Conservation (phyloP, 768 basidiomycete genomes). For the Naganishia vishniacii region DNA sequence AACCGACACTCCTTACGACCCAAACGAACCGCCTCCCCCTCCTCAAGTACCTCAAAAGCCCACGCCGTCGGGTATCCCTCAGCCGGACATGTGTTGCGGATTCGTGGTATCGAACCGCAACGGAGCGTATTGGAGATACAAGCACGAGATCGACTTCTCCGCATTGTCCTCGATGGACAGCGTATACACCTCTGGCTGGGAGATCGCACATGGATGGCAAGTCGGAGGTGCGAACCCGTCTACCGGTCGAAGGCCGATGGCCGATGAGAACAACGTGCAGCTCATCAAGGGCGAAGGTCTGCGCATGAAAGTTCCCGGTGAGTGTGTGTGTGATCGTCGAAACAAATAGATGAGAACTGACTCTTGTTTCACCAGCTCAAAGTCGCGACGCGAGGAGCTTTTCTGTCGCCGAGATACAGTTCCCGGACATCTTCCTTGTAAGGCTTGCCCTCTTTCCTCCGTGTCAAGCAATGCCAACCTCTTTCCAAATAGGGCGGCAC, state of each 20-base stretch:
- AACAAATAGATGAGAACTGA: neutral
- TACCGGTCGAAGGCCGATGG: neutral
- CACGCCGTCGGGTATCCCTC: neutral
- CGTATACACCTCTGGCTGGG: conserved; percentile 3
- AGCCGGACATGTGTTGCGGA: neutral
- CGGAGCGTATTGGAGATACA: neutral
- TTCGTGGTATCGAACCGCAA: conserved; percentile 5
- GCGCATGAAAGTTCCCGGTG: conserved; percentile 1
- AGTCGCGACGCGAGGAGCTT: conserved; percentile 7
- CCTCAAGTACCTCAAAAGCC: neutral
- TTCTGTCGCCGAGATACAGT: conserved; percentile 26
- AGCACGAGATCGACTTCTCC: neutral
- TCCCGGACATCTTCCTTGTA: conserved; percentile 20
- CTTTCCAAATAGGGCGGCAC: neutral
- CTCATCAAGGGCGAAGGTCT: conserved; percentile 3
- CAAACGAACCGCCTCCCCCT: neutral
- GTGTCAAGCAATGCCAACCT: conserved; percentile 10
- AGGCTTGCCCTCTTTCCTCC: conserved; percentile 22
- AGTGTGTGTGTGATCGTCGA: neutral
- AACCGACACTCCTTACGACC: neutral
- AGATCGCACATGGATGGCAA: neutral
- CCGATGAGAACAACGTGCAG: neutral
- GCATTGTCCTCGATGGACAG: conserved; percentile 1
- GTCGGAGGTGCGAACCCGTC: neutral
- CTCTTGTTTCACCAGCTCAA: neutral